Base-by-base conservation (phyloP, 257 asterid genomes). In the Plectranthus barbatus region DNA sequence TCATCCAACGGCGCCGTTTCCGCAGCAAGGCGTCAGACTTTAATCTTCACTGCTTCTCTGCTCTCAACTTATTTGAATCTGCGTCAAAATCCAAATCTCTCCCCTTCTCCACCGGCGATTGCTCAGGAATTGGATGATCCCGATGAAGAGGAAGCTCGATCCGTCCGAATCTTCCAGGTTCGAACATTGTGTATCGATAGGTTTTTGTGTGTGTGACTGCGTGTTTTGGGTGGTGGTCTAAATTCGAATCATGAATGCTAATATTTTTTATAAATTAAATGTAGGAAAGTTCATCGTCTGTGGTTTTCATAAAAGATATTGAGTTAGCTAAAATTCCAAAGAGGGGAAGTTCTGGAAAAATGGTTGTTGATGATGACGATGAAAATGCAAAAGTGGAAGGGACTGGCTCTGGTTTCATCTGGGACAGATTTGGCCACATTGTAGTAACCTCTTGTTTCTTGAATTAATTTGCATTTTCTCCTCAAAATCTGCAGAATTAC, bases 351-450 rank as follows among this genome's bases (percentile, higher is more conserved):
- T 73, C 78, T 47, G 78, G 57, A 21, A 73, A 40, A 20, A 53
- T 11, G 41, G 24, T 71, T 66, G 18, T 8, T 66, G 71, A 66
- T 12, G 78, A 54, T 0, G 83, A 77, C 40, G 89, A 74, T 37
- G 95, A 77, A 48, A 77, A 75, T 71, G 76, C 80, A 36, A 87
- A 82, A 76, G 85, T 85, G 70, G 83, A 88, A 79, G 96, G 96
- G 65, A 80, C 95, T 56, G 98, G 98, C 68, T 91, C 98, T 18
- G 98, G 98, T 66, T 91, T 91, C 79, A 78, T 91, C 56, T 91
- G 96, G 98, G 96, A 91, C 73, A 66, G 76, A 79, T 91, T 74
- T 72, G 95, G 98, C 67, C 97, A 90, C 80, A 87, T 90, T 85
- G 97, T 90, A 11, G 86, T 72, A n/a, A n/a, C n/a, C n/a, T 69